Conservation (phyloP, 768 basidiomycete genomes). For the Hypholoma fasciculare region DNA sequence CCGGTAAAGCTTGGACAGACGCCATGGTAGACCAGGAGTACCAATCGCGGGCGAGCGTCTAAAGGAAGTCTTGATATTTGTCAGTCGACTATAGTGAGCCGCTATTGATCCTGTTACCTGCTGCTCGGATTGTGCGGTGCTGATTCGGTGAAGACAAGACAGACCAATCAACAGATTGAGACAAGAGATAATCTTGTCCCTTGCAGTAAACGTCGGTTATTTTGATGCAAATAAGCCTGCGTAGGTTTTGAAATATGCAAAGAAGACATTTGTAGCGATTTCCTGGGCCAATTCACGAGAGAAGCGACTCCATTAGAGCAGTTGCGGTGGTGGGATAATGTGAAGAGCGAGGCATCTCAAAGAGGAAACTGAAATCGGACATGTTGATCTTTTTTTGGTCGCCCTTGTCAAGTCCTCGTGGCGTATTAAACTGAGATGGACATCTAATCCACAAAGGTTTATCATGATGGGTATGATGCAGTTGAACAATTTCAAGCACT, state of each 20-base stretch:
- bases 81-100: background rate
- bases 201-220: conserved; percentile 6
- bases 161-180: conserved; percentile 15
- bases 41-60: background rate
- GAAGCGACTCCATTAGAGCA: conserved; percentile 14
- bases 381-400: no score
- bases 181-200: conserved; percentile 12
- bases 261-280: conserved; percentile 12
- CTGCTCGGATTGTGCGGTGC: conserved; percentile 2
- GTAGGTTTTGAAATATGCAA: conserved; percentile 6
- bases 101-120: conserved; percentile 6
- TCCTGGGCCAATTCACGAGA: conserved; percentile 15
- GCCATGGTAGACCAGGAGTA: conserved; percentile 9
- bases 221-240: conserved; percentile 13
- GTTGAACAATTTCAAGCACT: no score
- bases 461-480: no score
- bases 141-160: conserved; percentile 9
- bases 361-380: background rate
- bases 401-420: no score
- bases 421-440: no score
- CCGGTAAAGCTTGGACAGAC: conserved; percentile 28
- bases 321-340: conserved; percentile 16
- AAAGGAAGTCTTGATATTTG: background rate
- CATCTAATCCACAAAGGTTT: no score
- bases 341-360: conserved; percentile 10